Conservation (phyloP, 2,329 filamentous ascomycete species). For the Phialemoniopsis sp. region DNA sequence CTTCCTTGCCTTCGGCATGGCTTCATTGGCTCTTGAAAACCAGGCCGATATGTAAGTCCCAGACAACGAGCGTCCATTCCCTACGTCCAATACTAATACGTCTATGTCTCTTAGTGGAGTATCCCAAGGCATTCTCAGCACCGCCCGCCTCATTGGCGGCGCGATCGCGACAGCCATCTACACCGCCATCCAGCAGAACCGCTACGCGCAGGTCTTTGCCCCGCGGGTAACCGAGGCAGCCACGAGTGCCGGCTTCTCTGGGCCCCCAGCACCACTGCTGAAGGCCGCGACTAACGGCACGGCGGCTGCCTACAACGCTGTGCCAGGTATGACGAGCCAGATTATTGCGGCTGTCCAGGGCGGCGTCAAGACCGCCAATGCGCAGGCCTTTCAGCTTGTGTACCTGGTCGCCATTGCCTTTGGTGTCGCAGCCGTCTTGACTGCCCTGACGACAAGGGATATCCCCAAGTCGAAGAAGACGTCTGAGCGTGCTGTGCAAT, state of each 20-base stretch:
- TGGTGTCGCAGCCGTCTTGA: constrained; percentile 4
- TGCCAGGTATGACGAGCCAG: constrained; percentile 3
- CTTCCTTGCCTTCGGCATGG: too few species aligned
- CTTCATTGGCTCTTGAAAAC: too few species aligned
- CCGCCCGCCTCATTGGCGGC: too few species aligned
- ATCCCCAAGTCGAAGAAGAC: too few species aligned
- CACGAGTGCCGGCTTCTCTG: background rate
- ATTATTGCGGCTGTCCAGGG: background rate
- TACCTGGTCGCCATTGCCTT: constrained; percentile 4
- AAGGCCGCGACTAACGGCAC: constrained; percentile 4
- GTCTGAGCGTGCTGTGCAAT: too few species aligned
- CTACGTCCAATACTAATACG: too few species aligned
- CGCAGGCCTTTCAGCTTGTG: constrained; percentile 1
- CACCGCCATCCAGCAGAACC: constrained; percentile 2
- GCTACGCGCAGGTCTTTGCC: constrained; percentile 1
- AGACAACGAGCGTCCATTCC: too few species aligned
- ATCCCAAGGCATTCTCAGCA: too few species aligned
- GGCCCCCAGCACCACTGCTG: background rate
- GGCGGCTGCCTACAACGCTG: constrained; percentile 1
- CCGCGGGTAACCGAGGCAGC: constrained; percentile 1
- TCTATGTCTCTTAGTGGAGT: too few species aligned
- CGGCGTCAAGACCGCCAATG: constrained; percentile 1
- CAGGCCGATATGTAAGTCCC: too few species aligned
- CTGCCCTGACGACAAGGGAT: too few species aligned
- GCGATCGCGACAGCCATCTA: too few species aligned